Evolutionary conservation across 108 stramenopile genomes (phyloP).

Genomic region (Epithemia pelagica): DNA sequence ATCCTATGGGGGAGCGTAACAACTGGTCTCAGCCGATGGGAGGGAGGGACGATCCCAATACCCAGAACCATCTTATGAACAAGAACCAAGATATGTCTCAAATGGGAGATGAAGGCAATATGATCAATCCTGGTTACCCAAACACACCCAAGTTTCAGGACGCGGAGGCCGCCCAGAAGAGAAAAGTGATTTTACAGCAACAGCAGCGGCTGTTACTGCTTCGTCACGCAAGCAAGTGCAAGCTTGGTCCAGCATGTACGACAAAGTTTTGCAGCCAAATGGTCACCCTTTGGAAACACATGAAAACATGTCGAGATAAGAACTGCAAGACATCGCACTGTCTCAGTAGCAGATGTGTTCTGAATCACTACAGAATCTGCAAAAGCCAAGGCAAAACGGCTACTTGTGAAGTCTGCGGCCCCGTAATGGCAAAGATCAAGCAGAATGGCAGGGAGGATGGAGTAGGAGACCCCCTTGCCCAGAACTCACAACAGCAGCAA

Average conservation of each 20-base stretch:
- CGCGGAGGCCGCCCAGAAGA: constrained; percentile 30
- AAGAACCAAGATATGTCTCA: neutral
- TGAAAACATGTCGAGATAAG: constrained; percentile 72
- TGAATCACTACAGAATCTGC: constrained; percentile 71
- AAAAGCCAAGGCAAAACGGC: constrained; percentile 52
- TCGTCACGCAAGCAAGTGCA: constrained; percentile 64
- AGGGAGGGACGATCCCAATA: neutral
- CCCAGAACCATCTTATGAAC: neutral
- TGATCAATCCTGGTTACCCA: neutral
- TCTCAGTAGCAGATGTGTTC: constrained; percentile 64
- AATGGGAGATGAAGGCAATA: neutral
- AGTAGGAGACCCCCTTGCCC: constrained; percentile 14
- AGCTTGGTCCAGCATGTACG: constrained; percentile 36
- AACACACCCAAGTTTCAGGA: constrained; percentile 25
- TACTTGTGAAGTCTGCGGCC: constrained; percentile 65
- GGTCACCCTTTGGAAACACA: constrained; percentile 71
- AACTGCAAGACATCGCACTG: constrained; percentile 71
- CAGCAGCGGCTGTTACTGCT: constrained; percentile 65
- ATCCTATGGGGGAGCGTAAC: neutral
- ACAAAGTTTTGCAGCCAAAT: constrained; percentile 68
- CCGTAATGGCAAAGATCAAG: constrained; percentile 63
- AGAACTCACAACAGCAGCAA: neutral
- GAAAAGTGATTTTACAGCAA: constrained; percentile 56
- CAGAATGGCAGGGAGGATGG: constrained; percentile 21
- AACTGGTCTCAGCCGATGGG: neutral